Conservation (phyloP, 805 yeast genomes). For the Jamesozyma spencerorum region DNA sequence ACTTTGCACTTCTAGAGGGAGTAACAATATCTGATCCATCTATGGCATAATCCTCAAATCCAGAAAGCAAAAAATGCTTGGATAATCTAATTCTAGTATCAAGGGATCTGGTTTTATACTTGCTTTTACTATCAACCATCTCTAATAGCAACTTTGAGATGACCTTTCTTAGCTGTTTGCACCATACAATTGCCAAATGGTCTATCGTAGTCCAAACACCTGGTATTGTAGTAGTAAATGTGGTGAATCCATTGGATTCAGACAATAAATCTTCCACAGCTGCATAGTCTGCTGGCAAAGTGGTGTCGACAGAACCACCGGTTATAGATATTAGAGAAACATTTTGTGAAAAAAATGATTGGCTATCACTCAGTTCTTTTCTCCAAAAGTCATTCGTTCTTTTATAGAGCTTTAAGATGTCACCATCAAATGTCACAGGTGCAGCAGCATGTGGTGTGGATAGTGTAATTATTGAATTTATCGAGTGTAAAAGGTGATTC, state of each 20-base stretch:
- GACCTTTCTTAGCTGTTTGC: slow-evolving; percentile 69
- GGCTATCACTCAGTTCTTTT: slow-evolving; percentile 37
- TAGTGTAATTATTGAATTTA: slow-evolving; percentile 75
- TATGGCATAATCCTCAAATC: slow-evolving; percentile 40
- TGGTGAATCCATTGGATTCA: slow-evolving; percentile 66
- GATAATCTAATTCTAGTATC: slow-evolving; percentile 51
- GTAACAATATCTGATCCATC: not conserved
- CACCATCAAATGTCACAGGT: slow-evolving; percentile 90
- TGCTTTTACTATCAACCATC: slow-evolving; percentile 41
- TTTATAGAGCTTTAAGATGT: slow-evolving; percentile 63
- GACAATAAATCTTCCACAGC: slow-evolving; percentile 66
- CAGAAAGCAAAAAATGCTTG: slow-evolving; percentile 38
- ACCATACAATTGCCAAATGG: slow-evolving; percentile 94
- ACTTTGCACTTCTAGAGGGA: not conserved
- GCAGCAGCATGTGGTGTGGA: slow-evolving; percentile 90
- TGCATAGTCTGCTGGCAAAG: slow-evolving; percentile 87
- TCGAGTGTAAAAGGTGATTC: slow-evolving; percentile 60
- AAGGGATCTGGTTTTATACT: slow-evolving; percentile 44
- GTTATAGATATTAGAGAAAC: slow-evolving; percentile 76
- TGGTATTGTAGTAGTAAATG: slow-evolving; percentile 78
- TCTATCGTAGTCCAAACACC: slow-evolving; percentile 90
- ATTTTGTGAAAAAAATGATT: slow-evolving; percentile 29
- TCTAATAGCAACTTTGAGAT: slow-evolving; percentile 53
- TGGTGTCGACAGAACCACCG: slow-evolving; percentile 73
- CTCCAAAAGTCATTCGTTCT: slow-evolving; percentile 76